Evolutionary conservation across 1,139 yeast genomes (phyloP).

Genomic region (Candida tropicalis): DNA sequence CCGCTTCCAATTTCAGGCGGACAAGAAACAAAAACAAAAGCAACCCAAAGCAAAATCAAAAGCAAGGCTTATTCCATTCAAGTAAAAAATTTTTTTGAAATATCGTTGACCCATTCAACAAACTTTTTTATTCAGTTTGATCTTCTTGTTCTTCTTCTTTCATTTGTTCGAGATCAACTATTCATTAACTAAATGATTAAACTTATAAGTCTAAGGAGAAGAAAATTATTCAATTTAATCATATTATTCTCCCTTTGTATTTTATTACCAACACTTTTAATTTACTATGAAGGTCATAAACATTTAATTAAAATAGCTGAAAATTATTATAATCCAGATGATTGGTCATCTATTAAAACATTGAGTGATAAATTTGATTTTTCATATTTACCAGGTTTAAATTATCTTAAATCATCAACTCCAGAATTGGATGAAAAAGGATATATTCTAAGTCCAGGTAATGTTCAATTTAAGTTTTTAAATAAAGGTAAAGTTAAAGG

Average conservation of each 20-base stretch:
- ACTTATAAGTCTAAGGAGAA: conserved; percentile 9
- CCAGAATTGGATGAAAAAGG: conserved; percentile 14
- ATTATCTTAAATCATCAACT: conserved; percentile 8
- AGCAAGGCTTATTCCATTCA: no score
- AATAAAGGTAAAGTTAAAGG: conserved; percentile 34
- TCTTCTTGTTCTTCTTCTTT: not conserved
- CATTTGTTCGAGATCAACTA: not conserved
- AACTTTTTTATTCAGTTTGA: no score
- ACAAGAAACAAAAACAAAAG: no score
- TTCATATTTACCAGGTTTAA: conserved; percentile 11
- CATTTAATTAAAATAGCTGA: conserved; percentile 6
- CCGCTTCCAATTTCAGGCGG: no score
- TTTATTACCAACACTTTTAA: not conserved
- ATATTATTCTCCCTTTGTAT: not conserved
- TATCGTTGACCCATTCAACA: no score
- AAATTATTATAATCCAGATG: conserved; percentile 10
- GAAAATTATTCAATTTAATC: conserved; percentile 11
- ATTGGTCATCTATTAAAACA: conserved; percentile 13
- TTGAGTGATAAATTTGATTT: conserved; percentile 15
- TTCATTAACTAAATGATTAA: not conserved
- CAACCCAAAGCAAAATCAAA: no score
- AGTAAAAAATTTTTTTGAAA: no score
- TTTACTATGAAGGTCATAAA: conserved; percentile 1
- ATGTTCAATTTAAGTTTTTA: conserved; percentile 38
- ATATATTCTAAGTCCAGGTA: conserved; percentile 22